Evolutionary conservation across 2,329 filamentous ascomycete genomes (phyloP).

Genomic region (Alternaria arborescens): DNA sequence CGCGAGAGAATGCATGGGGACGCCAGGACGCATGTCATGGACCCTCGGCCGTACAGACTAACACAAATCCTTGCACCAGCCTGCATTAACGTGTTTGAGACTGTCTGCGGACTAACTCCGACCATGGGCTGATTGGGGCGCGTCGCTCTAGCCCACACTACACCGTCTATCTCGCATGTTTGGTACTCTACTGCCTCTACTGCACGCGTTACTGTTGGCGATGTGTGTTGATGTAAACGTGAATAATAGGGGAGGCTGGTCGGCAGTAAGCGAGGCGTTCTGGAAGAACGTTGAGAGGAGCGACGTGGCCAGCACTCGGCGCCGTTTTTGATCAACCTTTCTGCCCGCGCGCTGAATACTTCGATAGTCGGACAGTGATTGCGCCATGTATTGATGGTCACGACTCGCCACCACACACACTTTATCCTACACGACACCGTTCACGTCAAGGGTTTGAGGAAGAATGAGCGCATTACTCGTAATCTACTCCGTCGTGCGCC

Average conservation of each 20-base stretch:
- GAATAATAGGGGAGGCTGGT: conserved; percentile 4
- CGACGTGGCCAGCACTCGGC: conserved; percentile 3
- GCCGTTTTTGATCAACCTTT: not conserved
- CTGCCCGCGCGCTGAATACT: not conserved
- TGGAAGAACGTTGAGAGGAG: conserved; percentile 1
- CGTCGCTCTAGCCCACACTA: not conserved
- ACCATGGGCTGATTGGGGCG: conserved; percentile 4
- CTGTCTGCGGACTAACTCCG: not conserved
- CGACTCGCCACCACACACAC: conserved; percentile 12
- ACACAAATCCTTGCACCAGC: conserved; percentile 1
- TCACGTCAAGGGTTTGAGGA: not conserved
- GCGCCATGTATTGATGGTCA: conserved; percentile 17
- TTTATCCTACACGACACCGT: conserved; percentile 5
- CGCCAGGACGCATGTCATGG: conserved; percentile 9
- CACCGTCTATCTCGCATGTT: conserved; percentile 16
- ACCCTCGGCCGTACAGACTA: conserved; percentile 8
- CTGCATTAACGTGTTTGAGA: conserved; percentile 19
- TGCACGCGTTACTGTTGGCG: conserved; percentile 7
- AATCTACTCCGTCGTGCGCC: not conserved
- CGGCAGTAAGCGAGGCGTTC: not conserved
- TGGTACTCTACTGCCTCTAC: conserved; percentile 23
- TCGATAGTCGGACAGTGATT: conserved; percentile 7
- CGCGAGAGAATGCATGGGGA: not conserved
- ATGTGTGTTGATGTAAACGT: conserved; percentile 8
- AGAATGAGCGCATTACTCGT: conserved; percentile 14